Percentiles rank a stretch among this genome's conserved stretches.
phyloP scores from a whole-genome alignment of 2,329 filamentous ascomycete species.

The Trichoderma sp. region DNA sequence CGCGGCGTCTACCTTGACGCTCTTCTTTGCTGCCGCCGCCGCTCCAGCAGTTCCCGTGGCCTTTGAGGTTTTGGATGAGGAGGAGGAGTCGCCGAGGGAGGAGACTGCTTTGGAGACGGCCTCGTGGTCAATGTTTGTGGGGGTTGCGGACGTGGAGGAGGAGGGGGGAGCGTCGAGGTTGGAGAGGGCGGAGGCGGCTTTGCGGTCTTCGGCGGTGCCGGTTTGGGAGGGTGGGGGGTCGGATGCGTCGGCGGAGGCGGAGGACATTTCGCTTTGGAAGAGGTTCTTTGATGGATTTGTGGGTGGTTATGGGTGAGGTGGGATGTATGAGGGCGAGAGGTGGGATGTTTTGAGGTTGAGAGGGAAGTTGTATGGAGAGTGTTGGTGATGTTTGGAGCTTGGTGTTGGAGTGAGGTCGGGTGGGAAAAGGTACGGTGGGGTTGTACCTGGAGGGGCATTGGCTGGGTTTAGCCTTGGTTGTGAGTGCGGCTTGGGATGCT shows the following conservation, averaged over 20 bases:
- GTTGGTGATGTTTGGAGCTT: background rate
- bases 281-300: no score
- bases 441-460: background rate
- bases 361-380: background rate
- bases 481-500: no score
- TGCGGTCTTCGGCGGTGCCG: constrained; percentile 68
- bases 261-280: constrained; percentile 21
- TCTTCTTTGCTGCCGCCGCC: constrained; percentile 49
- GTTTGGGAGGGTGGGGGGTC: constrained; percentile 56
- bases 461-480: background rate
- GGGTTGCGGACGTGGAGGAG: constrained; percentile 48
- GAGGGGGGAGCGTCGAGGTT: constrained; percentile 66
- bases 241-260: constrained; percentile 50
- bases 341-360: background rate
- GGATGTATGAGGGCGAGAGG: background rate
- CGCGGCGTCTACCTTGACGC: constrained; percentile 72
- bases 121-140: constrained; percentile 64
- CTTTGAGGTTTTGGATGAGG: constrained; percentile 34
- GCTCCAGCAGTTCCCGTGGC: no score
- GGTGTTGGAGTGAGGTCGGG: background rate
- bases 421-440: background rate
- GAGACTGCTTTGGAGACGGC: constrained; percentile 74
- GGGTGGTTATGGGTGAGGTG: background rate
- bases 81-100: constrained; percentile 47
- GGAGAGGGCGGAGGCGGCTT: constrained; percentile 73